These are phyloP conservation scores for Rhizopogon vulgaris DNA, from an alignment of 768 basidiomycete species.

Conservation along the genomic window DNA sequence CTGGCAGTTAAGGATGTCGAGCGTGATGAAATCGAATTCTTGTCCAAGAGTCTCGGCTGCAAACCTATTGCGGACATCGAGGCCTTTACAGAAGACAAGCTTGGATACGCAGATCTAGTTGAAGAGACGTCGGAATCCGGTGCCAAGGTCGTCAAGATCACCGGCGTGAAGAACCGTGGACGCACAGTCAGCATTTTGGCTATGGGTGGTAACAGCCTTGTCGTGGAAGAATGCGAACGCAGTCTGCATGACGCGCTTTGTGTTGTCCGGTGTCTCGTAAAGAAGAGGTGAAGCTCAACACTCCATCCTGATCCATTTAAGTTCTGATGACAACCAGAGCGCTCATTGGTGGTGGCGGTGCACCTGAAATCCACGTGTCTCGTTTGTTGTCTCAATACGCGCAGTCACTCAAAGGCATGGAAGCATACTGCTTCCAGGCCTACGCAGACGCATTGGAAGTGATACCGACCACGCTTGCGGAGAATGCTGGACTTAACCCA, in stretches of 20 bases:
- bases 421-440: slow-evolving; percentile 98
- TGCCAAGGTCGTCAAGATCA: slow-evolving; percentile 89
- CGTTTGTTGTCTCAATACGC: slow-evolving; percentile 85
- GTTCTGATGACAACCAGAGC: slow-evolving; percentile 42
- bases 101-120: slow-evolving; percentile 92
- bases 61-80: slow-evolving; percentile 98
- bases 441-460: slow-evolving; percentile 97
- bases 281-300: slow-evolving; percentile 71
- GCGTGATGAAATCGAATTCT: slow-evolving; percentile 97
- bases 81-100: slow-evolving; percentile 95
- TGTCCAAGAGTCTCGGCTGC: slow-evolving; percentile 90
- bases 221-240: slow-evolving; percentile 95
- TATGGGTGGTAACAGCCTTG: slow-evolving; percentile 87
- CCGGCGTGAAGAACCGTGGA: slow-evolving; percentile 91
- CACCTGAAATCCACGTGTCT: slow-evolving; percentile 97
- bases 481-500: slow-evolving; percentile 97
- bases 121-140: slow-evolving; percentile 82
- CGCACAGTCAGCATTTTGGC: slow-evolving; percentile 94
- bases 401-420: slow-evolving; percentile 94
- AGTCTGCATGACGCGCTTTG: slow-evolving; percentile 99
- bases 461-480: slow-evolving; percentile 94
- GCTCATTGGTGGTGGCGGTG: slow-evolving; percentile 92
- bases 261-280: slow-evolving; percentile 95
- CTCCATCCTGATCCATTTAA: neutral
- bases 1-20: slow-evolving; percentile 96